These are phyloP conservation scores for Fusarium sp. DNA, from an alignment of 2,329 filamentous ascomycete genomes.

Conservation along the genomic window DNA sequence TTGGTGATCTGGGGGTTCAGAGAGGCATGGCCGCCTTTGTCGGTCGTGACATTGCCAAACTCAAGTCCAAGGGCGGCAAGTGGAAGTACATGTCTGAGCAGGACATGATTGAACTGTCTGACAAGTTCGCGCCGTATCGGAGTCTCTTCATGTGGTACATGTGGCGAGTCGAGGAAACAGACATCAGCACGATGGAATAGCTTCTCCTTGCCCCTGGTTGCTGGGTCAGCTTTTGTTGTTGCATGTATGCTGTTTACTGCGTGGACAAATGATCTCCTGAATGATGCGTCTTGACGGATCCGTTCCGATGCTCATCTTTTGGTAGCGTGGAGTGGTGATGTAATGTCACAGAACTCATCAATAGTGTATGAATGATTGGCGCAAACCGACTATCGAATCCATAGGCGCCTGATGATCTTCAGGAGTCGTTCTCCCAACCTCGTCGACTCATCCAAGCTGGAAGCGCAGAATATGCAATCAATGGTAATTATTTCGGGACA, in stretches of 20 bases:
- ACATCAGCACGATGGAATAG: conserved; percentile 67
- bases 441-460: conserved; percentile 2
- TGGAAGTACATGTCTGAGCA: conserved; percentile 98
- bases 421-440: conserved; percentile 5
- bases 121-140: conserved; percentile 84
- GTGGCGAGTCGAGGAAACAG: conserved; percentile 86
- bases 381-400: conserved; percentile 5
- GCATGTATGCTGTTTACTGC: background rate
- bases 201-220: conserved; percentile 15
- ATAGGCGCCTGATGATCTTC: conserved; percentile 10
- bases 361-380: conserved; percentile 19
- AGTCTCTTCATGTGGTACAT: conserved; percentile 99
- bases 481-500: conserved; percentile 12
- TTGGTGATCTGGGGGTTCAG: conserved; percentile 93
- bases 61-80: conserved; percentile 83
- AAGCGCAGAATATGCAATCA: background rate
- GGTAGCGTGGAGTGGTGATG: conserved; percentile 29
- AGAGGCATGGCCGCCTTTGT: conserved; percentile 89
- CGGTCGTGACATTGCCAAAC: conserved; percentile 81
- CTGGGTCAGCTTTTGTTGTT: conserved; percentile 28
- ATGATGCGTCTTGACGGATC: conserved; percentile 17
- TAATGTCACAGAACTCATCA: conserved; percentile 17
- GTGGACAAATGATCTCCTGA: conserved; percentile 1
- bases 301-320: background rate
- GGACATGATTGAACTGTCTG: conserved; percentile 86